These are phyloP conservation scores for Gilbertella persicaria DNA, from an alignment of 371 early-diverging fungal genomes.

Conservation along the genomic window DNA sequence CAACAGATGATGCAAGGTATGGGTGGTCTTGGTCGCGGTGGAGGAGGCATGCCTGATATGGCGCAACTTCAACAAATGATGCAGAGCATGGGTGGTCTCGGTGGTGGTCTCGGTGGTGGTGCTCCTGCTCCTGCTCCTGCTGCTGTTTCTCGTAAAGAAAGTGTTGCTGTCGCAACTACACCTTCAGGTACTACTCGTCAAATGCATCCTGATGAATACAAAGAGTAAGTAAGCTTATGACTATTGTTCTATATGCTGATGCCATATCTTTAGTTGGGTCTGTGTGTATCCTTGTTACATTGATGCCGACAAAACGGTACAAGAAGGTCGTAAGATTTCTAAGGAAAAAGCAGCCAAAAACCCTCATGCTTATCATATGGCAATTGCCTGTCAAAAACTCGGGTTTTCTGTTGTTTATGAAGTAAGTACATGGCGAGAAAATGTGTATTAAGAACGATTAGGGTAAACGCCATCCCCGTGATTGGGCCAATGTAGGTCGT, in stretches of 20 bases:
- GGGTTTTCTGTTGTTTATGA: conserved; percentile 63
- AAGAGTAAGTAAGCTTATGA: conserved; percentile 21
- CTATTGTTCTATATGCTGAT: neutral
- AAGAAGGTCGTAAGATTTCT: conserved; percentile 56
- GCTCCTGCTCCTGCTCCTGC: conserved; percentile 3
- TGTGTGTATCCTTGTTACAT: conserved; percentile 71
- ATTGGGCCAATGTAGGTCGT: conserved; percentile 65
- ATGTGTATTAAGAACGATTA: neutral
- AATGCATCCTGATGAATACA: conserved; percentile 44
- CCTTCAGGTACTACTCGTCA: conserved; percentile 36
- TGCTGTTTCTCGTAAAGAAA: conserved; percentile 2
- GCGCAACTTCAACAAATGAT: conserved; percentile 33
- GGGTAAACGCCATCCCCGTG: conserved; percentile 58
- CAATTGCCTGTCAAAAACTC: conserved; percentile 58
- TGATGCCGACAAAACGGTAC: conserved; percentile 52
- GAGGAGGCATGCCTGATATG: conserved; percentile 35
- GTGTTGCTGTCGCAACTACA: conserved; percentile 35
- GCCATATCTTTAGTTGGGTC: conserved; percentile 54
- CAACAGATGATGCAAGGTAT: conserved; percentile 30
- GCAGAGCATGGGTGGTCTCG: conserved; percentile 18
- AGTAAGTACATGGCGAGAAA: conserved; percentile 18
- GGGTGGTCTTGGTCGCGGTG: conserved; percentile 10
- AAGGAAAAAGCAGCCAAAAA: conserved; percentile 50
- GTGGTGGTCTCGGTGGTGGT: neutral
- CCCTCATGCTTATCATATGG: conserved; percentile 70